Percentiles rank a stretch among this genome's conserved stretches.
Evolutionary conservation across 1,284 basidiomycete species (phyloP).

Genomic region (Dichomitus squalens): DNA sequence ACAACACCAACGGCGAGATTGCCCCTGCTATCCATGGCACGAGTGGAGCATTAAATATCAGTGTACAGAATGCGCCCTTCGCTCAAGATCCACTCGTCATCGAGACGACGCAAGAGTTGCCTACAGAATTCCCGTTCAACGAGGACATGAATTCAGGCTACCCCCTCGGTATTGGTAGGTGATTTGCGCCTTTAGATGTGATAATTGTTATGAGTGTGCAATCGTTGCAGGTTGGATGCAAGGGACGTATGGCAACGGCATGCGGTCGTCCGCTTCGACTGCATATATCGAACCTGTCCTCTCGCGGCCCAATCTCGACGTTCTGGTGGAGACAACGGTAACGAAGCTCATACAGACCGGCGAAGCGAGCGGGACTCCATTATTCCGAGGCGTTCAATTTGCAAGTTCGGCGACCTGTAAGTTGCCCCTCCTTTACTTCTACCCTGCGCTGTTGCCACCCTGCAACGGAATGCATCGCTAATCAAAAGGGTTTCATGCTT

Average conservation of each 20-base stretch:
- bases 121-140: constrained; percentile 40
- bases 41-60: constrained; percentile 34
- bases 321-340: constrained; percentile 44
- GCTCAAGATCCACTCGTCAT: constrained; percentile 37
- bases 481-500: not conserved
- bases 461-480: no score
- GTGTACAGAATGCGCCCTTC: constrained; percentile 35
- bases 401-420: constrained; percentile 25
- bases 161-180: constrained; percentile 39
- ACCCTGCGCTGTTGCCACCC: no score
- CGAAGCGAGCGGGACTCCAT: constrained; percentile 18
- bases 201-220: no score
- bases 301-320: constrained; percentile 41
- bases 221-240: constrained; percentile 36
- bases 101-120: constrained; percentile 33
- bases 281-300: constrained; percentile 36
- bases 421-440: no score
- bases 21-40: constrained; percentile 20
- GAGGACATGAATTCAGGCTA: constrained; percentile 42
- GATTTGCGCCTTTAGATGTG: not conserved
- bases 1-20: constrained; percentile 18
- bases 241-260: constrained; percentile 27
- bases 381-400: constrained; percentile 39
- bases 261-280: constrained; percentile 31
- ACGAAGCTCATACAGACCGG: constrained; percentile 38